Evolutionary conservation across 441 rosid genomes (phyloP).

Genomic region (Melastoma candidum): DNA sequence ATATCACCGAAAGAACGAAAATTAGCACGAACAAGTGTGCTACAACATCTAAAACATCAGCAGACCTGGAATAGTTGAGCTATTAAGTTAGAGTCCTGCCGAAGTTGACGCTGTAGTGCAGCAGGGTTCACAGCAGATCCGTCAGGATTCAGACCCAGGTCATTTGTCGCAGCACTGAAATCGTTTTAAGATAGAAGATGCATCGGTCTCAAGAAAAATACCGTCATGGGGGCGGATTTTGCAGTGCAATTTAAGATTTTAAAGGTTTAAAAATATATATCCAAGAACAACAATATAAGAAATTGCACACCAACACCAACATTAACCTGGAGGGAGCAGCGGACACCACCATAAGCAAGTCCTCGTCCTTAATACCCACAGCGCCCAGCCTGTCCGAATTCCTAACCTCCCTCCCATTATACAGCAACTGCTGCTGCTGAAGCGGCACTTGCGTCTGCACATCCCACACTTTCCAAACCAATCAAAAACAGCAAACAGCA

Average conservation of each 20-base stretch:
- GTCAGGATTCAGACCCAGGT: constrained; percentile 62
- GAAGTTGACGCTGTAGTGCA: constrained; percentile 75
- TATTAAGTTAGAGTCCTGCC: constrained; percentile 62
- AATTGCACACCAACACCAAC: not conserved
- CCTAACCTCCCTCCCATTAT: constrained; percentile 73
- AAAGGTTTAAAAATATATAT: not conserved
- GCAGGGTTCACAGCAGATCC: constrained; percentile 85
- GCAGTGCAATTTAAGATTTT: not conserved
- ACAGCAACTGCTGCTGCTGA: constrained; percentile 81
- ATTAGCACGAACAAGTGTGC: too few relatives aligned
- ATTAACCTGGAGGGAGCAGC: constrained; percentile 36
- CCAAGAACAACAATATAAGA: not conserved
- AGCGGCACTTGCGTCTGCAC: constrained; percentile 72
- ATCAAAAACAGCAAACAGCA: not conserved
- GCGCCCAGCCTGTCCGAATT: constrained; percentile 72
- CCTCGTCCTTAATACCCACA: constrained; percentile 80
- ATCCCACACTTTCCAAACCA: constrained; percentile 9
- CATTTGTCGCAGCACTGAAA: constrained; percentile 47
- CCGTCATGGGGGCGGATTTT: too few relatives aligned
- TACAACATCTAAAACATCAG: not conserved
- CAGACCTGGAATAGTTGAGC: constrained; percentile 72
- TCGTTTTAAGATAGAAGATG: constrained; percentile 1
- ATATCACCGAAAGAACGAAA: too few relatives aligned
- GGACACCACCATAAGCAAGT: constrained; percentile 86
- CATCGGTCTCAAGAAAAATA: too few relatives aligned